Base-by-base conservation (phyloP, 768 basidiomycete genomes). In the Kwoniella pini region DNA sequence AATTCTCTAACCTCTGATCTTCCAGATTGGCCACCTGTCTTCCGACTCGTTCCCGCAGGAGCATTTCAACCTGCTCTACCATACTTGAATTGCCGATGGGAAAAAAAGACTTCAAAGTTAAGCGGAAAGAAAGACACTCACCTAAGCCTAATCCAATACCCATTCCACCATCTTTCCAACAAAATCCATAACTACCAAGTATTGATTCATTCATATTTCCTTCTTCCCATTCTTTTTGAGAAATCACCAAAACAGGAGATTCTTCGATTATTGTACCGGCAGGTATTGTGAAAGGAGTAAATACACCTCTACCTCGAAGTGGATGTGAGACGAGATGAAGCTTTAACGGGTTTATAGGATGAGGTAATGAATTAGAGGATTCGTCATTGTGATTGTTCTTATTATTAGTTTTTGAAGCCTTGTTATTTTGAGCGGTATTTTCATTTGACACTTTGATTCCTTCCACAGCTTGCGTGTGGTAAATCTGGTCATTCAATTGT, bases 161-260 rank as follows among this genome's bases (percentile, higher is more conserved):
- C 72, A 75, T 75, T 13, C 70, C 74, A 4, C 76, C 74, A 28
- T 64, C 56, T 33, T 57, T 66, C 77, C 77, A 78, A 49, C 64
- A 70, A 48, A 78, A 78, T 10, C 65, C 75, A 68, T 78, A 78
- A 45, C 69, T 68, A 1, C 77, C 77, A 30, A 78, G 62, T 1
- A 78, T 59, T 0, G 69, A 71, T 28, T 63, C 54, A 56, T 76
- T 63, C 71, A 78, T 62, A 15, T 61, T 56, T 6, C 72, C 72
- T 10, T 61, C 44, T 11, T 72, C 73, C 72, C 72, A 93, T 79
- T 93, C 90, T 24, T 84, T 81, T 57, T 83, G 82, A 4, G 80
- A 75, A 70, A 94, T 85, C 11, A 95, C 80, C n/a, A 95, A 80
- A 19, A 91, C 89, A 1, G 94, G 93, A 63, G 88, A 88, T 67